phyloP scores from a whole-genome alignment of 2,329 filamentous ascomycete species.

The Kalmusia sp. region DNA sequence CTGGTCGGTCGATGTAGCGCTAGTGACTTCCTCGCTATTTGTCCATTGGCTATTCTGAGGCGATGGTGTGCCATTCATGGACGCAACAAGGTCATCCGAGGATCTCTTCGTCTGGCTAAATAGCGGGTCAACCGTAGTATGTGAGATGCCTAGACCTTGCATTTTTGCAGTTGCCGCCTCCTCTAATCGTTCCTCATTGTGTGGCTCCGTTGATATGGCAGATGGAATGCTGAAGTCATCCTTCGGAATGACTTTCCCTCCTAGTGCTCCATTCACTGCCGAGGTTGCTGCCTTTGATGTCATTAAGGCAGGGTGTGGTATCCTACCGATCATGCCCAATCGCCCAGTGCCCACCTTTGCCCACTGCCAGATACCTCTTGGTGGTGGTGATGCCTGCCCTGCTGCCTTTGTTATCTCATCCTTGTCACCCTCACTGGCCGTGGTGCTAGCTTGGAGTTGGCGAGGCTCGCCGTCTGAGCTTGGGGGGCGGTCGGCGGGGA shows the following conservation, averaged over 20 bases:
- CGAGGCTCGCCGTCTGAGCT: constrained; percentile 40
- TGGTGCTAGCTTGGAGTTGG: constrained; percentile 27
- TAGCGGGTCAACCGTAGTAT: constrained; percentile 24
- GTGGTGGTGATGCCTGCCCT: constrained; percentile 25
- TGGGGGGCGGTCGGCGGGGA: constrained; percentile 42
- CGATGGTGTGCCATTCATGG: constrained; percentile 34
- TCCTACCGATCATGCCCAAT: constrained; percentile 36
- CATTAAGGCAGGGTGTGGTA: constrained; percentile 30
- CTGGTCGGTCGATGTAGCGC: constrained; percentile 20
- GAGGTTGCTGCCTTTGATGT: constrained; percentile 21
- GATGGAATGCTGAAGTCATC: constrained; percentile 43
- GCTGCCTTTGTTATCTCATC: not conserved
- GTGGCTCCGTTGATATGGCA: constrained; percentile 27
- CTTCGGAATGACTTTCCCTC: constrained; percentile 17
- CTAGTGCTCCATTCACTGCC: constrained; percentile 20
- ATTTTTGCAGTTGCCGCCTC: constrained; percentile 26
- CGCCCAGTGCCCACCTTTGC: constrained; percentile 37
- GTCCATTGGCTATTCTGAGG: constrained; percentile 24
- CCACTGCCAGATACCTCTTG: constrained; percentile 44
- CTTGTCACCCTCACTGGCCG: constrained; percentile 10
- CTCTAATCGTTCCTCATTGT: constrained; percentile 18
- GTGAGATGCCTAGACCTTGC: constrained; percentile 32
- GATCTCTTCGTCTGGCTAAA: constrained; percentile 44
- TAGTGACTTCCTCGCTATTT: constrained; percentile 21
- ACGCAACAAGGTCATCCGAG: constrained; percentile 42